Evolutionary conservation across 192 early-diverging fungal species (phyloP).

Genomic region (Thoreauomyces humboldtii): DNA sequence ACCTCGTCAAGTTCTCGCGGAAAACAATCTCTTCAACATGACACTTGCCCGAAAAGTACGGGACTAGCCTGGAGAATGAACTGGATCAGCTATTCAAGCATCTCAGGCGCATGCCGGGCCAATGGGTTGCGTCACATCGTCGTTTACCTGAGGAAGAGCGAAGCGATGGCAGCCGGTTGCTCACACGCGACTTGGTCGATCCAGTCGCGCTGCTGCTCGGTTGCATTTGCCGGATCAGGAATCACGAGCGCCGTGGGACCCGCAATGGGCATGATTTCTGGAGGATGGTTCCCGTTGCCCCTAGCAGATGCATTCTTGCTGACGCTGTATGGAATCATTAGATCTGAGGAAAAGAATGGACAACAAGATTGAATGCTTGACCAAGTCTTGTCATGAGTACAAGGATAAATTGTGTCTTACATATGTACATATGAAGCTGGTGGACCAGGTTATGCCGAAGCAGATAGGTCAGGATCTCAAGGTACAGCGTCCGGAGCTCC

Average conservation of each 20-base stretch:
- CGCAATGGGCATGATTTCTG: constrained; percentile 4
- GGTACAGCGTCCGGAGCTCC: constrained; percentile 63
- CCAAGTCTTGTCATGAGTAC: neutral
- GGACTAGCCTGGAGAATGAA: constrained; percentile 47
- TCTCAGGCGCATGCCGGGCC: too few species aligned
- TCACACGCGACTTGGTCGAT: constrained; percentile 45
- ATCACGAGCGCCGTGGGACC: constrained; percentile 35
- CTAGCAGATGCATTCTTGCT: neutral
- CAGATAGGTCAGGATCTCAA: constrained; percentile 81
- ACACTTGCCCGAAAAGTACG: constrained; percentile 75
- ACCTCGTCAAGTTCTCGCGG: constrained; percentile 52
- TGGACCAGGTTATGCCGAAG: constrained; percentile 72
- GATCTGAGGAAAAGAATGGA: constrained; percentile 6
- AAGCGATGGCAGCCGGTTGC: constrained; percentile 53
- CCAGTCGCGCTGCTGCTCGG: constrained; percentile 51
- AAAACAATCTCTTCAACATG: constrained; percentile 79
- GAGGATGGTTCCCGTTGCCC: neutral
- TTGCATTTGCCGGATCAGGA: constrained; percentile 45
- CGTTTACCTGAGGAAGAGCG: constrained; percentile 59
- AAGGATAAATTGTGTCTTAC: constrained; percentile 21
- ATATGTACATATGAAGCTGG: constrained; percentile 70
- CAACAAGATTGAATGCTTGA: neutral
- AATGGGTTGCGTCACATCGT: too few species aligned
- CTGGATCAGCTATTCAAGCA: too few species aligned
- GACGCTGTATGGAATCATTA: constrained; percentile 24